A percentile compares a stretch with the other conserved stretches of the same genome.
phyloP scores from a whole-genome alignment of 2,329 filamentous ascomycete genomes.

The Nemania sp. region DNA sequence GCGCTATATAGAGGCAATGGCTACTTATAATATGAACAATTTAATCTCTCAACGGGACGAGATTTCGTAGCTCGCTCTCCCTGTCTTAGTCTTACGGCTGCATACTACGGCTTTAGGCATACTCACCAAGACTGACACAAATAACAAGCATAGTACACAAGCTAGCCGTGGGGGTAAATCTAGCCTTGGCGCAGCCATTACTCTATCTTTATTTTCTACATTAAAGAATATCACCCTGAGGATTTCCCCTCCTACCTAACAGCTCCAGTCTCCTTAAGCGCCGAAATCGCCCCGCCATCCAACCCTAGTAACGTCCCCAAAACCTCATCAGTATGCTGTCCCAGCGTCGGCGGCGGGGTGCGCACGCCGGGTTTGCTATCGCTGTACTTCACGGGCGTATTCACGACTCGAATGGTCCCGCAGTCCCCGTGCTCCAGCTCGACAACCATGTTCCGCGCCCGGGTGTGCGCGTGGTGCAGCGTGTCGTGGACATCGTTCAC shows the following conservation, averaged over 20 bases:
- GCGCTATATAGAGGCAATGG: too few species aligned
- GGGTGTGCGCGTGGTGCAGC: constrained; percentile 85
- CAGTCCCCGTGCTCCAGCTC: constrained; percentile 86
- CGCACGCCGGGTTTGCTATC: constrained; percentile 81
- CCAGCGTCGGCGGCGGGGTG: constrained; percentile 83
- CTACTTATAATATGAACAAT: too few species aligned
- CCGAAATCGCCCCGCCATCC: constrained; percentile 67
- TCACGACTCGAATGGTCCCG: constrained; percentile 89
- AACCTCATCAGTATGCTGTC: constrained; percentile 87
- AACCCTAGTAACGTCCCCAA: constrained; percentile 73
- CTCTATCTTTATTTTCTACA: background rate
- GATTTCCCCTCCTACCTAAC: constrained; percentile 59
- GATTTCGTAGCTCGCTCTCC: too few species aligned
- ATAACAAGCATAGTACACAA: too few species aligned
- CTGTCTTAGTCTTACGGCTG: too few species aligned
- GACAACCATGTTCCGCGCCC: constrained; percentile 88
- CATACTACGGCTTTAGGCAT: too few species aligned
- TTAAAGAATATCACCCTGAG: background rate
- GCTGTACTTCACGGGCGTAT: constrained; percentile 95
- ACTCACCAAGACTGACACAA: too few species aligned
- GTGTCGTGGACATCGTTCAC: constrained; percentile 93
- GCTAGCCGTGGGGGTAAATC: too few species aligned
- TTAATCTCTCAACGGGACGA: too few species aligned
- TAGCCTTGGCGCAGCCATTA: too few species aligned
- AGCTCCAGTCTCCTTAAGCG: constrained; percentile 74